Evolutionary conservation across 1,284 basidiomycete species (phyloP).

Genomic region (Vanrija humicola): DNA sequence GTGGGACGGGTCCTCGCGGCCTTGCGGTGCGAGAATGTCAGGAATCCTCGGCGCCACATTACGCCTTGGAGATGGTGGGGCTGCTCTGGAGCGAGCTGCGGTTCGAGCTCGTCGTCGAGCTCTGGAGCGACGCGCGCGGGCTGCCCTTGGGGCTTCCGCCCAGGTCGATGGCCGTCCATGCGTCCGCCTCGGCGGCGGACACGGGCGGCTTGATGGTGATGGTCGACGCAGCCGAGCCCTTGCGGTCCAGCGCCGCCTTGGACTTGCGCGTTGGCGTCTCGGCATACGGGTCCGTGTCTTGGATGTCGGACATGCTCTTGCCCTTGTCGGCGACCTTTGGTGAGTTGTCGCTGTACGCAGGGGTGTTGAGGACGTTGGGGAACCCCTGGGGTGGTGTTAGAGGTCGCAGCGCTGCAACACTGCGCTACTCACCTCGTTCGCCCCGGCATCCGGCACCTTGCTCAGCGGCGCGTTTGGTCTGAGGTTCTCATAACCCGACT

Average conservation of each 20-base stretch:
- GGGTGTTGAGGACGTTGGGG: slow-evolving; percentile 31
- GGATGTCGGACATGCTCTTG: too few species aligned
- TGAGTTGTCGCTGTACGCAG: slow-evolving; percentile 11
- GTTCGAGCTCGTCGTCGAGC: not conserved
- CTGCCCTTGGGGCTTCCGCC: too few species aligned
- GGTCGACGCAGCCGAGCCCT: not conserved
- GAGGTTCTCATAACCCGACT: slow-evolving; percentile 39
- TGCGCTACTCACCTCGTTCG: slow-evolving; percentile 22
- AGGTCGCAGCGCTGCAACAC: not conserved
- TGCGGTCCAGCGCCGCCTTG: not conserved
- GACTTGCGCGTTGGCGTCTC: not conserved
- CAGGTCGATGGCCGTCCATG: too few species aligned
- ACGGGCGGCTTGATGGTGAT: not conserved
- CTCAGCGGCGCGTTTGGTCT: slow-evolving; percentile 35
- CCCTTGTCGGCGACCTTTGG: not conserved
- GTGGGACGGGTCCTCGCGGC: too few species aligned
- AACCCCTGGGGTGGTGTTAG: slow-evolving; percentile 21
- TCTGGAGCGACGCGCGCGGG: not conserved
- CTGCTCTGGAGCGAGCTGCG: too few species aligned
- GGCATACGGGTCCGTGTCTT: not conserved
- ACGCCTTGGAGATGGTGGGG: too few species aligned
- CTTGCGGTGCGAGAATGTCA: too few species aligned
- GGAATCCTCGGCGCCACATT: too few species aligned
- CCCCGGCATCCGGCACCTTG: slow-evolving; percentile 41
- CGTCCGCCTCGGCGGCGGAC: not conserved